Evolutionary conservation across 352 stramenopile genomes (phyloP).

Genomic region (Saprolegnia parasitica): DNA sequence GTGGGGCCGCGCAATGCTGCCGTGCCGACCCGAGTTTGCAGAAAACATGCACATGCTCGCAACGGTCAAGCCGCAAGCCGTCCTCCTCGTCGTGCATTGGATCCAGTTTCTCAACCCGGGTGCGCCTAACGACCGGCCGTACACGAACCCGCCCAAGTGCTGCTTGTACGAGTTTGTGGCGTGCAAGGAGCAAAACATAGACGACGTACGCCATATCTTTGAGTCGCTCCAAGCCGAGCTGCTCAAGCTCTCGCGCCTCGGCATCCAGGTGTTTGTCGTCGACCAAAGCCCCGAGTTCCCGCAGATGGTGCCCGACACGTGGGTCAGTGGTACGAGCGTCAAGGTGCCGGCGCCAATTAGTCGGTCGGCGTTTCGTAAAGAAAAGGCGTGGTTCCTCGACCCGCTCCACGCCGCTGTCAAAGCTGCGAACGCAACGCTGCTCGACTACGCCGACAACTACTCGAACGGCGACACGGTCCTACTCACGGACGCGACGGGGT

Average conservation of each 20-base stretch:
- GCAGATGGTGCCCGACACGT: neutral
- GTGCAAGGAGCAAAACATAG: slow-evolving; percentile 1
- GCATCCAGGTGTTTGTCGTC: slow-evolving; percentile 18
- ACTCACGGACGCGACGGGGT: neutral
- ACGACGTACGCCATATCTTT: slow-evolving; percentile 7
- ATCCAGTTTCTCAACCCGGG: slow-evolving; percentile 16
- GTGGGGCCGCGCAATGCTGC: slow-evolving; percentile 4
- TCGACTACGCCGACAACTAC: slow-evolving; percentile 25
- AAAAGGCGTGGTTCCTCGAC: neutral
- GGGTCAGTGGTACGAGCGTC: neutral
- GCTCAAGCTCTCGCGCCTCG: neutral
- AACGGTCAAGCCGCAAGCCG: slow-evolving; percentile 13
- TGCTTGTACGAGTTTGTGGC: neutral
- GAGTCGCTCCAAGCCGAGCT: neutral
- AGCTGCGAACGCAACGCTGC: slow-evolving; percentile 11
- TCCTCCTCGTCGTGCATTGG: slow-evolving; percentile 9
- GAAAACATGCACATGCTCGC: slow-evolving; percentile 1
- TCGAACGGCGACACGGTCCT: neutral
- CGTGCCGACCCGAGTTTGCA: slow-evolving; percentile 1
- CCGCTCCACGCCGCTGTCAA: neutral
- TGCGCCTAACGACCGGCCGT: neutral
- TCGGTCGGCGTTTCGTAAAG: slow-evolving; percentile 1
- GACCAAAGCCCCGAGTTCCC: neutral
- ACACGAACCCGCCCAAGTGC: neutral
- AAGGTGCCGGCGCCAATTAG: neutral